Conservation (phyloP, 345 rosid species). For the Eutrema heterophyllum region DNA sequence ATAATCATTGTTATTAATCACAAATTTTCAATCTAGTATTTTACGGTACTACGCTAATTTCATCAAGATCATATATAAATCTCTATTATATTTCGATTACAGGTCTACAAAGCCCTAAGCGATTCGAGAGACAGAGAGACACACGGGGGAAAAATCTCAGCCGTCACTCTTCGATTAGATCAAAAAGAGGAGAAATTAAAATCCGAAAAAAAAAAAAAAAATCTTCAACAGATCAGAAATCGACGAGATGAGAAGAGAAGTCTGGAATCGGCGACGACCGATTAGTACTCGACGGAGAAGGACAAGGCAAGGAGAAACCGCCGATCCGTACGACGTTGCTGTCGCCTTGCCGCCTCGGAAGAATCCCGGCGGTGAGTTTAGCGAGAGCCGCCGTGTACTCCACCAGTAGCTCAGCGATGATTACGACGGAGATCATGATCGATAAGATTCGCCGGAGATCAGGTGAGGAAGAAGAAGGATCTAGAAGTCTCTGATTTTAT, state of each 20-base stretch:
- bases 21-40: too few species aligned
- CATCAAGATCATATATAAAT: neutral
- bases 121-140: neutral
- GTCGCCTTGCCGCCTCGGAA: conserved; percentile 28
- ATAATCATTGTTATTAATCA: too few species aligned
- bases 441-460: neutral
- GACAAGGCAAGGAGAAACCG: conserved; percentile 18
- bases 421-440: conserved; percentile 47
- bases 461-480: neutral
- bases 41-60: too few species aligned
- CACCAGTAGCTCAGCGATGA: conserved; percentile 46
- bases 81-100: neutral
- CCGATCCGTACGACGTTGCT: conserved; percentile 13
- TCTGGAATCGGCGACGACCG: conserved; percentile 24
- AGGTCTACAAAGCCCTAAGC: conserved; percentile 12
- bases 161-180: conserved; percentile 1
- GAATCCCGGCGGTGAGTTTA: conserved; percentile 34
- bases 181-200: neutral
- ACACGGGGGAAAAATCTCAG: conserved; percentile 2
- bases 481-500: conserved; percentile 4
- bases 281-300: conserved; percentile 19
- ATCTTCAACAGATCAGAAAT: conserved; percentile 17
- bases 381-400: conserved; percentile 52
- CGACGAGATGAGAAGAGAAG: conserved; percentile 33
- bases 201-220: neutral